Evolutionary conservation across 352 stramenopile genomes (phyloP).

Genomic region (Phytophthora citricola): DNA sequence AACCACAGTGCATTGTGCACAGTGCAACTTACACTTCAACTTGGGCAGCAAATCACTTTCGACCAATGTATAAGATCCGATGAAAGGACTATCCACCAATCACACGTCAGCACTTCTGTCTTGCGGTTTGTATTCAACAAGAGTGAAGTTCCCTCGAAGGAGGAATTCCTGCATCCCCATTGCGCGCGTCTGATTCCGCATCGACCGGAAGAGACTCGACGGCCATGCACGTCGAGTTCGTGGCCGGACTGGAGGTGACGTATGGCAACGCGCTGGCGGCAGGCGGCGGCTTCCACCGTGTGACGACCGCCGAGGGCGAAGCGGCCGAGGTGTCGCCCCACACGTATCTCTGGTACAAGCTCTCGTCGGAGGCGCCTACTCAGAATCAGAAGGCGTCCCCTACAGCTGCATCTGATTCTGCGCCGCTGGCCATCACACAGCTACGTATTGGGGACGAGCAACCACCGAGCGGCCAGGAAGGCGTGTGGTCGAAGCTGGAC

Average conservation of each 20-base stretch:
- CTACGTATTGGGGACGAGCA: conserved; percentile 52
- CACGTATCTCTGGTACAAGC: conserved; percentile 90
- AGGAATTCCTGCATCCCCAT: conserved; percentile 1
- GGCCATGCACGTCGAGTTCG: conserved; percentile 74
- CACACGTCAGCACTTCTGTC: background rate
- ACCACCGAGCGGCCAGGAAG: conserved; percentile 15
- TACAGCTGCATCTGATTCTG: conserved; percentile 3
- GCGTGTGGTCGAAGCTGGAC: conserved; percentile 68
- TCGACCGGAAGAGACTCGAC: background rate
- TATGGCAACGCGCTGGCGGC: conserved; percentile 87
- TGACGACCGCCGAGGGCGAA: conserved; percentile 74
- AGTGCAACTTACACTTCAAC: conserved; percentile 10
- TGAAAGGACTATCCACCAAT: conserved; percentile 6
- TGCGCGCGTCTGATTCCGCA: conserved; percentile 19
- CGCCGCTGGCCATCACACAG: conserved; percentile 53
- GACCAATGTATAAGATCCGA: background rate
- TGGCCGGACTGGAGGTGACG: conserved; percentile 81
- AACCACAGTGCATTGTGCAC: background rate
- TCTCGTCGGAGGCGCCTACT: conserved; percentile 23
- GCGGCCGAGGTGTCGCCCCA: conserved; percentile 81
- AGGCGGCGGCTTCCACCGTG: conserved; percentile 82
- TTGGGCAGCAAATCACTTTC: conserved; percentile 1
- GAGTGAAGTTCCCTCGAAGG: conserved; percentile 17
- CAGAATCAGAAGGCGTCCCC: conserved; percentile 5
- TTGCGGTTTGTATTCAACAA: conserved; percentile 14